These are phyloP conservation scores for Apophysomyces trapeziformis DNA, from an alignment of 371 early-diverging fungal species.

Conservation along the genomic window DNA sequence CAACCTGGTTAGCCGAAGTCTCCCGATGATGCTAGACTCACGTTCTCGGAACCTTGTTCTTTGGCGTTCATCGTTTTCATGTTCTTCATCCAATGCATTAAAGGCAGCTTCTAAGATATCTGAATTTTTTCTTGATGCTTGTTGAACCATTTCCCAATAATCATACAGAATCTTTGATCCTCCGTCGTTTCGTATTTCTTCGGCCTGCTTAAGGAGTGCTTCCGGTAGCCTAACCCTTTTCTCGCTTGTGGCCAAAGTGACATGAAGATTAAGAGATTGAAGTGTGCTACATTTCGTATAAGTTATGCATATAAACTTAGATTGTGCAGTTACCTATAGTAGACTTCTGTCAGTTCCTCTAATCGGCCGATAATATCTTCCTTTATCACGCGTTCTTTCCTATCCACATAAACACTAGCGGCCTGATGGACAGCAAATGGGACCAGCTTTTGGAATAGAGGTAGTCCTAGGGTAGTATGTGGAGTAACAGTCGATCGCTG, in stretches of 20 bases:
- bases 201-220: constrained; percentile 65
- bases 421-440: constrained; percentile 92
- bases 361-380: constrained; percentile 41
- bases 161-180: constrained; percentile 66
- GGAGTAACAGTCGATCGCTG: constrained; percentile 23
- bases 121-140: constrained; percentile 52
- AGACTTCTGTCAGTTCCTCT: constrained; percentile 40
- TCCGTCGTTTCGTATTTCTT: constrained; percentile 75
- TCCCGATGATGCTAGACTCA: constrained; percentile 10
- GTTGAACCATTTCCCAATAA: constrained; percentile 63
- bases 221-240: constrained; percentile 75
- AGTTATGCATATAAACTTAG: not conserved
- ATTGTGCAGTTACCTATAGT: constrained; percentile 33
- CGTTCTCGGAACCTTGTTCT: constrained; percentile 53
- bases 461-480: constrained; percentile 67
- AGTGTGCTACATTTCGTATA: constrained; percentile 48
- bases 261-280: constrained; percentile 72
- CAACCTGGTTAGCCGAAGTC: not conserved
- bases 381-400: constrained; percentile 73
- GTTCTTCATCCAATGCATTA: constrained; percentile 75
- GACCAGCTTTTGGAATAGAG: constrained; percentile 82
- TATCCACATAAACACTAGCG: constrained; percentile 79
- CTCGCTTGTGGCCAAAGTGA: constrained; percentile 70
- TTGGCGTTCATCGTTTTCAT: constrained; percentile 66
- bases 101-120: constrained; percentile 69